These are phyloP conservation scores for Coemansia sp. DNA, from an alignment of 192 early-diverging fungal genomes.

Conservation along the genomic window DNA sequence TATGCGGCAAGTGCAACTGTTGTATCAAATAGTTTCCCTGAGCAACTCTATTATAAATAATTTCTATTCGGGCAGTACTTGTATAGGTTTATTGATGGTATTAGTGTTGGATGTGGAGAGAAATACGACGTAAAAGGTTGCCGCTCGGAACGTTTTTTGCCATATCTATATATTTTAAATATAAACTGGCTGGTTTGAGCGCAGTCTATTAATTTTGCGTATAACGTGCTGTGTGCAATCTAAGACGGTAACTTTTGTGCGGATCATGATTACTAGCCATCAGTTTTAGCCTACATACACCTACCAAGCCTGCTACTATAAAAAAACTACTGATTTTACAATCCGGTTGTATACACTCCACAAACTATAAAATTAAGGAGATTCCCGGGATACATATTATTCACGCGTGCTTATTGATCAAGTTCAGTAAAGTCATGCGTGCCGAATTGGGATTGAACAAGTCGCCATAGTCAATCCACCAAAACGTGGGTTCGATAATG, in stretches of 20 bases:
- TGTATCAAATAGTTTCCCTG: no score
- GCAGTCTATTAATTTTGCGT: background rate
- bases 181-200: background rate
- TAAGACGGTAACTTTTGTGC: background rate
- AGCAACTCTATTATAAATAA: constrained; percentile 21
- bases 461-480: constrained; percentile 53
- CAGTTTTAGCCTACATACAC: background rate
- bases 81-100: no score
- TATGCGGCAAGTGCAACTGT: background rate
- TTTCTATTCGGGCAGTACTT: background rate
- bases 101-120: no score
- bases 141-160: background rate
- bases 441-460: constrained; percentile 37
- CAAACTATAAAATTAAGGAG: background rate
- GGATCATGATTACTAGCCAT: background rate
- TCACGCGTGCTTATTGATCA: constrained; percentile 16
- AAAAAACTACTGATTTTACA: background rate
- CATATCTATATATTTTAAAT: background rate
- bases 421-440: constrained; percentile 14
- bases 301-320: background rate
- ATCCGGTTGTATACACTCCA: background rate
- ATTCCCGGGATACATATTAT: background rate
- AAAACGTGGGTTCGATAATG: constrained; percentile 17
- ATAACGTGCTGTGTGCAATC: background rate
- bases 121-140: background rate